A percentile compares a stretch with the other conserved stretches of the same genome.
These are phyloP conservation scores for Ustilago xerochloae DNA, from an alignment of 1,284 basidiomycete species.

Conservation along the genomic window DNA sequence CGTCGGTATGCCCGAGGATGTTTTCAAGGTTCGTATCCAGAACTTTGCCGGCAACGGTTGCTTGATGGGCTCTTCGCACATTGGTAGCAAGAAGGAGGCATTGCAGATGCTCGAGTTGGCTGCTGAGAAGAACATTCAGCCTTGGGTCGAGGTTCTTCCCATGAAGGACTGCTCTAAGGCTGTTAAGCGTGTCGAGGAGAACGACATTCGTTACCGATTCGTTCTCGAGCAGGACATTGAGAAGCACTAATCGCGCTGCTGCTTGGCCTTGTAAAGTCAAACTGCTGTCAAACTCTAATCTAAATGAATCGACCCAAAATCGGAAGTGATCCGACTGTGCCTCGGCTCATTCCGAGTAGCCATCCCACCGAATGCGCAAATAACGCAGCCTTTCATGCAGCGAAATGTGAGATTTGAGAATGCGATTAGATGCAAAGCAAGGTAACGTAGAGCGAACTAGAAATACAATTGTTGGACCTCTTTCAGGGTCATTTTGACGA, in stretches of 20 bases:
- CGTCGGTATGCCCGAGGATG: slow-evolving; percentile 73
- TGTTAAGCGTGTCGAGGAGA: slow-evolving; percentile 73
- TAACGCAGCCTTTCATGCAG: too few relatives aligned
- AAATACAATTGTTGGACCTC: not conserved
- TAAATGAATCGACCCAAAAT: too few relatives aligned
- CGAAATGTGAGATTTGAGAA: too few relatives aligned
- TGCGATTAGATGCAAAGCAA: not conserved
- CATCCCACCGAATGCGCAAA: too few relatives aligned
- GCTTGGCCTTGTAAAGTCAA: not conserved
- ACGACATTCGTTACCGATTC: slow-evolving; percentile 69
- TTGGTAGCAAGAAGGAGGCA: slow-evolving; percentile 76
- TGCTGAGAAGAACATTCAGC: slow-evolving; percentile 63
- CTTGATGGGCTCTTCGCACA: slow-evolving; percentile 71
- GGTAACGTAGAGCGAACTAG: not conserved
- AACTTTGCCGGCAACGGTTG: slow-evolving; percentile 69
- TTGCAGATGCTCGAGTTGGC: slow-evolving; percentile 68
- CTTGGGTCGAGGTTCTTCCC: slow-evolving; percentile 72
- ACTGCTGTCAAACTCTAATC: slow-evolving; percentile 1
- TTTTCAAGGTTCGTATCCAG: slow-evolving; percentile 67
- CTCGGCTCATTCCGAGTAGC: too few relatives aligned
- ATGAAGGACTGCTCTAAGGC: slow-evolving; percentile 75
- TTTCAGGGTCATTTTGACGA: too few relatives aligned
- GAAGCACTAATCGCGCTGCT: slow-evolving; percentile 21
- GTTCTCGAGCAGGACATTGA: slow-evolving; percentile 59
- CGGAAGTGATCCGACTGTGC: too few relatives aligned